Conservation (phyloP, 805 yeast genomes). For the Myxozyma neglecta region DNA sequence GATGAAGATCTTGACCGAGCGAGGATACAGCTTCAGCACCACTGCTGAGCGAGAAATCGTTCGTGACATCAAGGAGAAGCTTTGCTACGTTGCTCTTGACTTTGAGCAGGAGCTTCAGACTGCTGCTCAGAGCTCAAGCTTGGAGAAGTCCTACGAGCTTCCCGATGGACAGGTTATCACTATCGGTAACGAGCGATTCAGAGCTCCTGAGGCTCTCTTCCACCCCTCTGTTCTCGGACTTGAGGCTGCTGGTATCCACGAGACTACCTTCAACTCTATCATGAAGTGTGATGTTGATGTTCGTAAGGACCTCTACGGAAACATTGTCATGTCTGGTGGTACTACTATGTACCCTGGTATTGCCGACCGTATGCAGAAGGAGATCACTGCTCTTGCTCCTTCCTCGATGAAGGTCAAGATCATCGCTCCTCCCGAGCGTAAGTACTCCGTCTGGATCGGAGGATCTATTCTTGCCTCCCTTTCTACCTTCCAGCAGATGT, state of each 20-base stretch:
- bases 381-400: constrained; percentile 98
- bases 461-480: constrained; percentile 98
- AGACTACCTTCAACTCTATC: constrained; percentile 91
- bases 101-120: constrained; percentile 99
- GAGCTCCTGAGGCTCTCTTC: constrained; percentile 99
- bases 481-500: constrained; percentile 99
- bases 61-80: constrained; percentile 95
- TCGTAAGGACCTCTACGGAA: constrained; percentile 97
- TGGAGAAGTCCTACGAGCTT: constrained; percentile 98
- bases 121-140: constrained; percentile 95
- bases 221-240: constrained; percentile 88
- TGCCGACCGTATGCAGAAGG: constrained; percentile 99
- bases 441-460: constrained; percentile 95
- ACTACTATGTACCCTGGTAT: constrained; percentile 99
- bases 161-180: constrained; percentile 99
- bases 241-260: constrained; percentile 99
- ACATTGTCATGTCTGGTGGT: constrained; percentile 99
- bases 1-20: constrained; percentile 97
- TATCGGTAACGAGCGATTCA: constrained; percentile 99
- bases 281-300: constrained; percentile 99
- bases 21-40: constrained; percentile 98
- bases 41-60: constrained; percentile 99
- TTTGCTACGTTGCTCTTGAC: constrained; percentile 98
- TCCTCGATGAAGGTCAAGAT: constrained; percentile 99
- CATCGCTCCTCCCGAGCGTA: constrained; percentile 99